Conservation (phyloP, 2,329 filamentous ascomycete genomes). For the Gremmenia infestans region DNA sequence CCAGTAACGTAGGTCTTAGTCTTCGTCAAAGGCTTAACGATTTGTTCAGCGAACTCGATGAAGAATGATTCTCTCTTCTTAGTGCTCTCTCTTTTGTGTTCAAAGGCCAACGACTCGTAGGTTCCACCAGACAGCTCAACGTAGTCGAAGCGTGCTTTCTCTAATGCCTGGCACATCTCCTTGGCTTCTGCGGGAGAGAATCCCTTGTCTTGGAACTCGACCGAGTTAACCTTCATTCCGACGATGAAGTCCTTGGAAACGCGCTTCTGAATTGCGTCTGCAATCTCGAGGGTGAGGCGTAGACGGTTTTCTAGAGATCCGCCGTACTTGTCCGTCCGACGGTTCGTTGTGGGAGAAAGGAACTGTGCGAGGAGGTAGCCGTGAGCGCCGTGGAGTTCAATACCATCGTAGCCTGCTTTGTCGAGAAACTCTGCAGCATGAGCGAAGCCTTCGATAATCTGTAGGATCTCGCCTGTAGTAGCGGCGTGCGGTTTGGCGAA, state of each 20-base stretch:
- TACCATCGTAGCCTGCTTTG: conserved; percentile 54
- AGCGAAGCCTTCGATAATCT: conserved; percentile 55
- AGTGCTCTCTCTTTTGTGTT: conserved; percentile 34
- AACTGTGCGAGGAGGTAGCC: conserved; percentile 32
- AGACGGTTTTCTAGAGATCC: conserved; percentile 31
- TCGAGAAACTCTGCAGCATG: conserved; percentile 58
- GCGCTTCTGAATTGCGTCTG: conserved; percentile 51
- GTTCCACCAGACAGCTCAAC: conserved; percentile 63
- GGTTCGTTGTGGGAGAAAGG: conserved; percentile 26
- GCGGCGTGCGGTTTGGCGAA: conserved; percentile 51
- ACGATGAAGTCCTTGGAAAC: conserved; percentile 39
- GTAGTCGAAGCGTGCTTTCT: conserved; percentile 54
- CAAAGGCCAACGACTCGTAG: conserved; percentile 45
- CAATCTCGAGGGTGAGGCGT: conserved; percentile 49
- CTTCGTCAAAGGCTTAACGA: conserved; percentile 41
- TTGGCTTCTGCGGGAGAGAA: conserved; percentile 54
- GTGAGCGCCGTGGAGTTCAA: conserved; percentile 33
- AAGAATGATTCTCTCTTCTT: conserved; percentile 61
- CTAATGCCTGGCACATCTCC: conserved; percentile 45
- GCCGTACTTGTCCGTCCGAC: conserved; percentile 29
- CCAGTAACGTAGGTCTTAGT: conserved; percentile 53
- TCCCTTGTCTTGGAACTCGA: conserved; percentile 51
- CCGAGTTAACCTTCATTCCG: conserved; percentile 53
- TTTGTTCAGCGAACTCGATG: conserved; percentile 55
- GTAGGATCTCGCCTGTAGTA: conserved; percentile 48